Conservation (phyloP, 164 flowering plant species). For the Platanus orientalis region DNA sequence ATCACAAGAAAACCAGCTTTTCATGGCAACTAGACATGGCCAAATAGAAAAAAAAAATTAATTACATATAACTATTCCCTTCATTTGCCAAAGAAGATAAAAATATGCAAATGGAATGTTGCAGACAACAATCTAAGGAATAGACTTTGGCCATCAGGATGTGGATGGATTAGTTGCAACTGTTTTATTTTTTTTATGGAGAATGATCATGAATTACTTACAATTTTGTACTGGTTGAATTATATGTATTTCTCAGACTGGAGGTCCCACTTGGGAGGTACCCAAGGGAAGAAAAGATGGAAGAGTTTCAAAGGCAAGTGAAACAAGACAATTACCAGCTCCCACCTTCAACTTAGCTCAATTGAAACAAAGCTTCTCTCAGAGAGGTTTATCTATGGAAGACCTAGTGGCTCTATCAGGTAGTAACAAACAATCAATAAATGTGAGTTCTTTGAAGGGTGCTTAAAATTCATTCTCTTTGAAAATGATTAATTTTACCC, state of each 20-base stretch:
- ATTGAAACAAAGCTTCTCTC: constrained; percentile 65
- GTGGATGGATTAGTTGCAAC: not conserved
- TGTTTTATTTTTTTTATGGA: not conserved
- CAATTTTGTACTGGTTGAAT: constrained; percentile 3
- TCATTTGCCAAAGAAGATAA: no score
- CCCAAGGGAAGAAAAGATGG: constrained; percentile 91
- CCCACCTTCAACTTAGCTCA: constrained; percentile 75
- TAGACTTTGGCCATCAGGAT: no score
- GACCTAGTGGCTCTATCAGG: constrained; percentile 92
- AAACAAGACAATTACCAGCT: constrained; percentile 61
- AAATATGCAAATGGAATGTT: no score
- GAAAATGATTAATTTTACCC: not conserved
- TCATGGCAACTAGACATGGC: no score
- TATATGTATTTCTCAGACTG: constrained; percentile 42
- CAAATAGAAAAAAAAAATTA: no score
- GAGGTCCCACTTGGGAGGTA: constrained; percentile 85
- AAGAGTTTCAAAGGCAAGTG: constrained; percentile 67
- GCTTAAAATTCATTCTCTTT: not conserved
- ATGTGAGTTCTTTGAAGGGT: not conserved
- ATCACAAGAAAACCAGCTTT: no score
- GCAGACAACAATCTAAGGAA: no score
- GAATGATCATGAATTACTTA: not conserved
- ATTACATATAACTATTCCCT: no score
- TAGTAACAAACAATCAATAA: constrained; percentile 14
- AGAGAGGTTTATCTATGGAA: constrained; percentile 64